Evolutionary conservation across 176 grass and related monocot species (phyloP).

Genomic region (Bolboschoenus planiculmis): DNA sequence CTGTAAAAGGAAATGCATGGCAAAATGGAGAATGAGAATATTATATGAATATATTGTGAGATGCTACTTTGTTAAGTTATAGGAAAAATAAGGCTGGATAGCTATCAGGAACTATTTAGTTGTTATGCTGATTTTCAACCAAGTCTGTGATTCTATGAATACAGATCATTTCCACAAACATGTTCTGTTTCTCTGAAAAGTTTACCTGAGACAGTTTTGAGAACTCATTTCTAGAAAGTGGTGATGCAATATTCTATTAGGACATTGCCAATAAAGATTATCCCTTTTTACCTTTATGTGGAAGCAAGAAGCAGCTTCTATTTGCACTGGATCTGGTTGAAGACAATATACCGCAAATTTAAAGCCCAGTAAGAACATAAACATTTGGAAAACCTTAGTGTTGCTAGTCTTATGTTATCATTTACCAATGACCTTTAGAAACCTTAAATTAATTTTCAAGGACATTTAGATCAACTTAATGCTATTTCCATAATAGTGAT

Average conservation of each 20-base stretch:
- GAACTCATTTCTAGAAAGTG: neutral
- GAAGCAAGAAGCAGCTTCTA: neutral
- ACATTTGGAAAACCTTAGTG: neutral
- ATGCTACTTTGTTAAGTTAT: neutral
- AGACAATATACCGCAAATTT: neutral
- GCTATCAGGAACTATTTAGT: neutral
- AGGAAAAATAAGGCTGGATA: neutral
- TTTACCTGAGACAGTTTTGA: neutral
- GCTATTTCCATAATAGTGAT: neutral
- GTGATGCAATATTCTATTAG: neutral
- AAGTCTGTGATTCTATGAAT: neutral
- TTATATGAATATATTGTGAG: neutral
- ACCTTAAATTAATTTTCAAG: neutral
- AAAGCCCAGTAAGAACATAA: neutral
- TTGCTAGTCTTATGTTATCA: neutral
- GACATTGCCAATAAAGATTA: neutral
- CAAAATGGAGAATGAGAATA: neutral
- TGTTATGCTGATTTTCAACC: neutral
- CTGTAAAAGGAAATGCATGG: conserved; percentile 26
- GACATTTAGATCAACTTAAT: neutral
- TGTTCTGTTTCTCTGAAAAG: neutral
- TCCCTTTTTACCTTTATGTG: neutral
- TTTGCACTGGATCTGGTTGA: neutral
- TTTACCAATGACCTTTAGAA: neutral
- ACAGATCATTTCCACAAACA: neutral